Evolutionary conservation across 1,284 basidiomycete genomes (phyloP).

Genomic region (Rhodotorula sp.): DNA sequence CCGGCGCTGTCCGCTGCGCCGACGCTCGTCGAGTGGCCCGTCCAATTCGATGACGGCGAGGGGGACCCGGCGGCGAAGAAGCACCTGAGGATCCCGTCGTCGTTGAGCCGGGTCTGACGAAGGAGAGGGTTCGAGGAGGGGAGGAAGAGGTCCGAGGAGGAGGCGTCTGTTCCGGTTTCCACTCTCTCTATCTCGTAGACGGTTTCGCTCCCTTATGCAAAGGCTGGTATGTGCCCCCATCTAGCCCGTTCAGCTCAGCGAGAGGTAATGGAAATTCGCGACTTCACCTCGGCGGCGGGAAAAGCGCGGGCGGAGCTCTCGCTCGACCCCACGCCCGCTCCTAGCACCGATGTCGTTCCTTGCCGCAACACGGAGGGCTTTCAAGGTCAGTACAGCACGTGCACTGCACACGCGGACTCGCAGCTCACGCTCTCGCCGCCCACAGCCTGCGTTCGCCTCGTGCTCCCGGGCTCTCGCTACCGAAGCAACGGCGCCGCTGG

Average conservation of each 20-base stretch:
- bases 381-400: conserved; percentile 9
- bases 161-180: background rate
- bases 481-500: background rate
- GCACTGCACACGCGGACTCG: background rate
- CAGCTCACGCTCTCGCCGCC: background rate
- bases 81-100: background rate
- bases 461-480: conserved; percentile 30
- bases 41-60: background rate
- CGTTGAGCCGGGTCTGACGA: background rate
- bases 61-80: background rate
- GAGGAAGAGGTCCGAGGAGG: background rate
- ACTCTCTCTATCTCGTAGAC: background rate
- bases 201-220: background rate
- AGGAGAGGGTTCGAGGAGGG: fast-evolving
- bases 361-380: conserved; percentile 19
- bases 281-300: background rate
- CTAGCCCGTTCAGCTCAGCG: too few relatives aligned
- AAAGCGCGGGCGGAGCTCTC: background rate
- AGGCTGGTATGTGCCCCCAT: background rate
- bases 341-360: conserved; percentile 24
- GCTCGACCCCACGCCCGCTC: background rate
- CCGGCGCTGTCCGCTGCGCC: background rate
- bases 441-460: conserved; percentile 30
- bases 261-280: background rate
- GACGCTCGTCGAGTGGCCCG: background rate